These are phyloP conservation scores for Sugiyamaella lignohabitans DNA, from an alignment of 805 yeast genomes.

Conservation along the genomic window DNA sequence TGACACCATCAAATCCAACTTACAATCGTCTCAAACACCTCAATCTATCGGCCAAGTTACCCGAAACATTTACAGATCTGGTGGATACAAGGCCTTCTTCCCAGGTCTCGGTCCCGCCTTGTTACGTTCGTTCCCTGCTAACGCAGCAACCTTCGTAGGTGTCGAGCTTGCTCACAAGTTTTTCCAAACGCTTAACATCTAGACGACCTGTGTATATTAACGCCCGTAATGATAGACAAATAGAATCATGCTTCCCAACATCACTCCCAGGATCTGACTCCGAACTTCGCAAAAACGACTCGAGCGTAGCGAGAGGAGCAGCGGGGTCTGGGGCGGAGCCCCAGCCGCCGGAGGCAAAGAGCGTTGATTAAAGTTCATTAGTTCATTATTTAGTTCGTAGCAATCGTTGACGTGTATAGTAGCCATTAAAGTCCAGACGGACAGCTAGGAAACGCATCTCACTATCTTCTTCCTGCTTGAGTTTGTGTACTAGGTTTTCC, in stretches of 20 bases:
- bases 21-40: conserved; percentile 54
- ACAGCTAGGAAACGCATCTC: conserved; percentile 32
- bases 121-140: conserved; percentile 93
- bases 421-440: conserved; percentile 33
- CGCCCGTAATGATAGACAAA: too few relatives aligned
- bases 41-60: conserved; percentile 60
- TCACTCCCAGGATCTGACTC: too few relatives aligned
- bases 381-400: background rate
- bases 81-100: conserved; percentile 88
- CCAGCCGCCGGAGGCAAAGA: background rate
- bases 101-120: conserved; percentile 97
- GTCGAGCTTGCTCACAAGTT: conserved; percentile 65
- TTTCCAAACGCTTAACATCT: conserved; percentile 18
- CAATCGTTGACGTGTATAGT: conserved; percentile 17
- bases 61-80: conserved; percentile 57
- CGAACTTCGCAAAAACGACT: background rate
- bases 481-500: conserved; percentile 23
- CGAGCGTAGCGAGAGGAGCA: background rate
- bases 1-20: conserved; percentile 84
- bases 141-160: conserved; percentile 97
- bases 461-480: conserved; percentile 25
- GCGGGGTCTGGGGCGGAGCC: background rate
- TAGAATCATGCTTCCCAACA: background rate
- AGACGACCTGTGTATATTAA: too few relatives aligned
- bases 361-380: background rate